Conservation (phyloP, 1,284 basidiomycete species). For the Sutorius eximius region DNA sequence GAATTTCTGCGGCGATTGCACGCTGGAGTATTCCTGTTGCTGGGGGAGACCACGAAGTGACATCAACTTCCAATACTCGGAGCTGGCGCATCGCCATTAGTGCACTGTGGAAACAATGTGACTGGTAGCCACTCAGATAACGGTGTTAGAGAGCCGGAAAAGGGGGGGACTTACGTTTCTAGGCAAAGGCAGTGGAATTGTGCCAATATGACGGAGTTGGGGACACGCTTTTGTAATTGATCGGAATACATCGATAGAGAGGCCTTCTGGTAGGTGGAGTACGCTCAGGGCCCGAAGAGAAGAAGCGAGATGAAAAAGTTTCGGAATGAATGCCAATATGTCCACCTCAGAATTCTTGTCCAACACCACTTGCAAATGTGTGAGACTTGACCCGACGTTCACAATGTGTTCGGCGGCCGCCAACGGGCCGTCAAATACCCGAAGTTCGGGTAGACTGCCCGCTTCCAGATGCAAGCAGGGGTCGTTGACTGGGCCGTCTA, state of each 20-base stretch:
- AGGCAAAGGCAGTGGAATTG: constrained; percentile 34
- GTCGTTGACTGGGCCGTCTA: constrained; percentile 29
- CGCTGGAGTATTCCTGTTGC: constrained; percentile 27
- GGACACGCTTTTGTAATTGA: constrained; percentile 35
- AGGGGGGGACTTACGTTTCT: constrained; percentile 27
- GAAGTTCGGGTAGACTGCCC: constrained; percentile 32
- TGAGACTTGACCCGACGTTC: constrained; percentile 26
- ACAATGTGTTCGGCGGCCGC: constrained; percentile 30
- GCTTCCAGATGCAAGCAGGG: constrained; percentile 26
- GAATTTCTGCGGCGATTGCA: constrained; percentile 33
- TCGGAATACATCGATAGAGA: constrained; percentile 29
- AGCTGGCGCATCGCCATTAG: constrained; percentile 32
- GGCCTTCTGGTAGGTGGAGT: constrained; percentile 33
- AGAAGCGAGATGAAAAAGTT: constrained; percentile 23
- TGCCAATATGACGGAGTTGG: constrained; percentile 34
- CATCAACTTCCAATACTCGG: constrained; percentile 30
- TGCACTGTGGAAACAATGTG: constrained; percentile 26
- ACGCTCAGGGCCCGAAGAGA: constrained; percentile 35
- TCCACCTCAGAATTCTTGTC: constrained; percentile 26
- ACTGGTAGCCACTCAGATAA: constrained; percentile 28
- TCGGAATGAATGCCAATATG: constrained; percentile 30
- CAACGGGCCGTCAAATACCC: constrained; percentile 31
- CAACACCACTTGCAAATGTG: constrained; percentile 29
- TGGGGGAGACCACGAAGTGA: constrained; percentile 31
- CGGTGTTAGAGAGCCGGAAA: constrained; percentile 8